Evolutionary conservation across 129 eudicot species (phyloP).

Genomic region (Artemisia argyi): DNA sequence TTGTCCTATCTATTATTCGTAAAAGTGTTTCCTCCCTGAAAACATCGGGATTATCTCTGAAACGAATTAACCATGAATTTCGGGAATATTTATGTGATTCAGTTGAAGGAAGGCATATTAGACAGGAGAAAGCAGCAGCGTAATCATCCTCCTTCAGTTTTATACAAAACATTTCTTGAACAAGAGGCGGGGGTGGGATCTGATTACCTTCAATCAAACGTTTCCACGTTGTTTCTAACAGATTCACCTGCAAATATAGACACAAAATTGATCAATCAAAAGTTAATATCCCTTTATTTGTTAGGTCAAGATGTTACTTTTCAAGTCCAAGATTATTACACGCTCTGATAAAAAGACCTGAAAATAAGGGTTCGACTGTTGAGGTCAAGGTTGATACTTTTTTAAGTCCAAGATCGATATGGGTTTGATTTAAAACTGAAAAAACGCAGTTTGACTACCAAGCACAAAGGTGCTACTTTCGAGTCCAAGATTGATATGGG

Average conservation of each 20-base stretch:
- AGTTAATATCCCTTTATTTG: background rate
- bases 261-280: conserved; percentile 2
- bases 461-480: background rate
- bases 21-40: conserved; percentile 42
- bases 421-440: background rate
- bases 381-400: conserved; percentile 13
- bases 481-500: conserved; percentile 2
- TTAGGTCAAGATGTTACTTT: background rate
- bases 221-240: conserved; percentile 77
- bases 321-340: background rate
- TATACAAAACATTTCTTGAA: conserved; percentile 64
- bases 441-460: background rate
- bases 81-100: conserved; percentile 58
- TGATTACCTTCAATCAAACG: conserved; percentile 59
- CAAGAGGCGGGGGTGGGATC: conserved; percentile 60
- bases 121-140: conserved; percentile 60
- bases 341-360: background rate
- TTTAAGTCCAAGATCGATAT: conserved; percentile 7
- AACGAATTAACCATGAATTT: conserved; percentile 56
- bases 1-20: conserved; percentile 37
- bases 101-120: conserved; percentile 45
- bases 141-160: conserved; percentile 58
- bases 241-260: conserved; percentile 39
- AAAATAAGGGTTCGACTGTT: background rate
- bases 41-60: conserved; percentile 41